Evolutionary conservation across 2,329 filamentous ascomycete genomes (phyloP), one percentile per base, ranked within the genome.

Genomic region (Lomentospora prolificans): DNA sequence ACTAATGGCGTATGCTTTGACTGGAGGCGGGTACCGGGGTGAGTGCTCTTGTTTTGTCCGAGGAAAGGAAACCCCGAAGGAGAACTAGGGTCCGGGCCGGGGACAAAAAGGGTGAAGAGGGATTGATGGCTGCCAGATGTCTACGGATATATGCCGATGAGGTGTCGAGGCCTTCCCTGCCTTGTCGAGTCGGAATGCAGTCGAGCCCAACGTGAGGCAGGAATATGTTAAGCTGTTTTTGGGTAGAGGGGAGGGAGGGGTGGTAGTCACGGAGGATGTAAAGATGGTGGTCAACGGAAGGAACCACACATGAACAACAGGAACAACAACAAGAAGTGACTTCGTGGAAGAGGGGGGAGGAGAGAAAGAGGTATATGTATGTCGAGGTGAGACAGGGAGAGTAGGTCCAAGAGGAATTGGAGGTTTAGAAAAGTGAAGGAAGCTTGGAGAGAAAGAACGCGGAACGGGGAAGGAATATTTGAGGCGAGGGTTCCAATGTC

Each of bases 151-250:
- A 61, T 51, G 48, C 51, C 58, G 41, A 57, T 48, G 51, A 50
- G 57, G 54, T 53, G 22, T 31, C 22, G 12, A 51, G 41, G 57
- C 31, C 46, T 33, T 53, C 39, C 25, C 44, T 41, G 48, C 57
- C 57, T 30, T 54, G 58, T 53, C 46, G 52, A 58, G 56, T 60
- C 61, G 59, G 61, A 67, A 79, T 78, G 77, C 77, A 80, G 71
- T 76, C 70, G 71, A 77, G 76, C 77, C 78, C 73, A 79, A 80
- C 71, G 69, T 67, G 70, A 69, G 67, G 71, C 67, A 57, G 60
- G 55, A 58, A 53, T 58, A 51, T 55, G 48, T 57, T 57, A 57
- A 58, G 55, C 57, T 57, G 55, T 57, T 56, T 57, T 55, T 50
- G 51, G 44, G 51, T 50, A 36, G 54, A 51, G 50, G 54, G 52